Base-by-base conservation (phyloP, 495 filamentous ascomycete species). In the Parathielavia appendiculata region DNA sequence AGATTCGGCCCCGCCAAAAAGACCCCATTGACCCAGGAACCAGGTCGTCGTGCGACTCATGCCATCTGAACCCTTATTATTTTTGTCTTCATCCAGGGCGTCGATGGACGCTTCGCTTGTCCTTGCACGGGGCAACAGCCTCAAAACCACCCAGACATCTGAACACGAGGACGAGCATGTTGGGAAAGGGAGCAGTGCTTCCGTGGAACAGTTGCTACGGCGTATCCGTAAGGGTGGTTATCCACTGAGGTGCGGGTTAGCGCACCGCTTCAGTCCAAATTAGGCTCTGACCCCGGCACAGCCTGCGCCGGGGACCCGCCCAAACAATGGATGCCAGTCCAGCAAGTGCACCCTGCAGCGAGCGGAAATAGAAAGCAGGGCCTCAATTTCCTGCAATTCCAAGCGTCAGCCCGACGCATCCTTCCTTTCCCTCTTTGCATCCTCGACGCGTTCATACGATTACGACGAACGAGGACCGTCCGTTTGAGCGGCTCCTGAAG, bases 331-430 rank as follows among this genome's bases (percentile, higher is more conserved):
- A 30, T 19, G 46, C 48, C 20, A 41, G 35, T 39, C 23, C 36
- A 1, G 5, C 44, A 54, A 52, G 50, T 38, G 23, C 39, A 41
- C 51, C 39, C 39, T 54, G 51, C 19, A 41, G 14, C 23, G 34
- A 20, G 19, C 51, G 10, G 51, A 22, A 46, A 47, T 36, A 56
- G 53, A 56, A 56, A 46, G 26, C 41, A 36, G 41, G 30, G 30
- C 3, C 53, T 23, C 53, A 47, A 46, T 56, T 56, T 56, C 53
- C 53, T 56, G 26, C 19, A 46, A 23, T 47, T 38, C 30, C 53
- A 40, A 16, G 6, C 19, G 52, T 46, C 41, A 56, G 41, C 41
- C 39, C 47, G 11, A 23, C n/a, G 22, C 35, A 39, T 40, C 38
- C 38, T 32, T 17, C 7, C 5, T 26, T 45, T 26, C 3, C 17